Conservation (phyloP, 768 basidiomycete species). For the Naganishia onofrii region DNA sequence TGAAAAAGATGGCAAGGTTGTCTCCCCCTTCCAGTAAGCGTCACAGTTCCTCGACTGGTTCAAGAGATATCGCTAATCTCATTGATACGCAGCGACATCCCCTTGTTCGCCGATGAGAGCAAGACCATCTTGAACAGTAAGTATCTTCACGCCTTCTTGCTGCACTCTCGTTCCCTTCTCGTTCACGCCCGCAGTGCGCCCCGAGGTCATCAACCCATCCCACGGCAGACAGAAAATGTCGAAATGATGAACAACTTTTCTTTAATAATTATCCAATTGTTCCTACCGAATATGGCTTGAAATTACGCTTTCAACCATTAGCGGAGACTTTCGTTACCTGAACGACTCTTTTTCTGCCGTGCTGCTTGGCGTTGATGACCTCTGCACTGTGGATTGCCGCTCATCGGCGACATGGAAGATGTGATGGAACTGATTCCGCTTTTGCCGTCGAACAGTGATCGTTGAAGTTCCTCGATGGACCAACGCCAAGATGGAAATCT, state of each 20-base stretch:
- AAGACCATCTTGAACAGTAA: constrained; percentile 98
- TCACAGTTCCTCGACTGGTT: neutral
- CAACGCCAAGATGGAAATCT: constrained; percentile 99
- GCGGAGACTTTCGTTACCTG: constrained; percentile 24
- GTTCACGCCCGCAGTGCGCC: neutral
- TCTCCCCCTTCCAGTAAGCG: constrained; percentile 53
- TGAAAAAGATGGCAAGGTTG: constrained; percentile 75
- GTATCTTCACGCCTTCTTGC: constrained; percentile 39
- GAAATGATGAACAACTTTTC: constrained; percentile 24
- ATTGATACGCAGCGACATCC: constrained; percentile 92
- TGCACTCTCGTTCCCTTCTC: neutral
- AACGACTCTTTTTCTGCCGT: neutral
- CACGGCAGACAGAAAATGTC: neutral
- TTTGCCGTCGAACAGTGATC: constrained; percentile 38
- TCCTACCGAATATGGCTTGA: constrained; percentile 23
- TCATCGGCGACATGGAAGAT: neutral
- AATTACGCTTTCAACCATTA: constrained; percentile 11
- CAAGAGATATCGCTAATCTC: constrained; percentile 49
- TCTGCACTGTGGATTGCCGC: neutral
- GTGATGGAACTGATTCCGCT: neutral
- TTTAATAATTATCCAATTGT: constrained; percentile 22
- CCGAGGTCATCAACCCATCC: constrained; percentile 45
- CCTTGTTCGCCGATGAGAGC: constrained; percentile 92
- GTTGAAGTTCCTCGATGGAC: constrained; percentile 82
- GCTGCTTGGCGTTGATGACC: neutral